Evolutionary conservation across 2,329 filamentous ascomycete species (phyloP).

Genomic region (Ramichloridium luteum): DNA sequence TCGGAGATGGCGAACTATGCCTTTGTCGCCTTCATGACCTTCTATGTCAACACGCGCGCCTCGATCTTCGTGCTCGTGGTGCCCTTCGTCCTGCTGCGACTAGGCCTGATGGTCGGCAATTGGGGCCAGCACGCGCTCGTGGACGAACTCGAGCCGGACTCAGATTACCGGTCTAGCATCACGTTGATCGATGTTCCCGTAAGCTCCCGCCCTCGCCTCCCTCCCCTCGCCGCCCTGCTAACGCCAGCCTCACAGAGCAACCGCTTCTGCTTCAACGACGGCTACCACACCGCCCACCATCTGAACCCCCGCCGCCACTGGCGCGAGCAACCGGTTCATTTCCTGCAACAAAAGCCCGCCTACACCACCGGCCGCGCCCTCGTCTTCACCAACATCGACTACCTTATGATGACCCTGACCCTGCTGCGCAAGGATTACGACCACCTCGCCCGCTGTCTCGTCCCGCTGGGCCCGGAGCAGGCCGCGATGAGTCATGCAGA

Average conservation of each 20-base stretch:
- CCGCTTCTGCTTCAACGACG: conserved; percentile 71
- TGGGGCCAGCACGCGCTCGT: conserved; percentile 79
- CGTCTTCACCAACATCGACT: conserved; percentile 72
- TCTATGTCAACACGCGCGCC: conserved; percentile 39
- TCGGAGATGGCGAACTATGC: conserved; percentile 51
- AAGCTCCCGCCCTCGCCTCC: conserved; percentile 26
- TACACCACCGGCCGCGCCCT: conserved; percentile 58
- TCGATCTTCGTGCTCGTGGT: conserved; percentile 54
- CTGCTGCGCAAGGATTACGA: conserved; percentile 60
- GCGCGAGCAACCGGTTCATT: conserved; percentile 65
- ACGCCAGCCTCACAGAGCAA: conserved; percentile 47
- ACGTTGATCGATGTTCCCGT: conserved; percentile 68
- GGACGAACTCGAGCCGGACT: conserved; percentile 60
- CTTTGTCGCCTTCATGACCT: conserved; percentile 40
- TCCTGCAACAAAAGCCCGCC: conserved; percentile 54
- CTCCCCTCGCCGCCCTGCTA: not conserved
- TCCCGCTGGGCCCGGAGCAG: conserved; percentile 58
- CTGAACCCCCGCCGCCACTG: conserved; percentile 68
- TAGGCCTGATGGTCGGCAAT: conserved; percentile 70
- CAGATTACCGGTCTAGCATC: conserved; percentile 67
- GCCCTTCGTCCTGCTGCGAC: conserved; percentile 52
- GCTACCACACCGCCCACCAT: conserved; percentile 72
- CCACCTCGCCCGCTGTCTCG: conserved; percentile 55
- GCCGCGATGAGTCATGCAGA: conserved; percentile 51
- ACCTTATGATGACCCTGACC: conserved; percentile 59